Evolutionary conservation across 768 basidiomycete species (phyloP).

Genomic region (Tephrocybe sp.): DNA sequence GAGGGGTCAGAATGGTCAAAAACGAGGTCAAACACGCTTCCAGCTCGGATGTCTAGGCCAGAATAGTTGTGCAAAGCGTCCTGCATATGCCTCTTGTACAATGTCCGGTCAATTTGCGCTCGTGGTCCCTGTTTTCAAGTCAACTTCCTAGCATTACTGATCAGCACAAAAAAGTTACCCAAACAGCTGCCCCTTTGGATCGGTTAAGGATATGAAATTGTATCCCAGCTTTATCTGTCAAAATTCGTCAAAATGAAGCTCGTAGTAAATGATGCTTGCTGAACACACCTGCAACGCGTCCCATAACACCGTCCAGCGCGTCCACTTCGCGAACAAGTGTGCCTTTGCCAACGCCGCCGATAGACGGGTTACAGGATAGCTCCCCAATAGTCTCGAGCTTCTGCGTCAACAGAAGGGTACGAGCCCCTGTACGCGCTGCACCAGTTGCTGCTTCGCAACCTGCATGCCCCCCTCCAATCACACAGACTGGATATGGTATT

Average conservation of each 20-base stretch:
- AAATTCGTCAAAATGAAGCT: neutral
- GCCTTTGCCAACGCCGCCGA: slow-evolving; percentile 92
- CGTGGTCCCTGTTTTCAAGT: slow-evolving; percentile 67
- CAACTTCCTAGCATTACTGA: neutral
- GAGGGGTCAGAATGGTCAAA: slow-evolving; percentile 48
- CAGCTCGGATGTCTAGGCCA: slow-evolving; percentile 67
- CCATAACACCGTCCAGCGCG: slow-evolving; percentile 87
- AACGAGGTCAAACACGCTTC: slow-evolving; percentile 78
- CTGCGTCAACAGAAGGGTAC: slow-evolving; percentile 81
- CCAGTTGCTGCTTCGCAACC: slow-evolving; percentile 92
- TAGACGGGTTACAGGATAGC: slow-evolving; percentile 89
- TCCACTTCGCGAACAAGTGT: slow-evolving; percentile 91
- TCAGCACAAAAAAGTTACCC: slow-evolving; percentile 50
- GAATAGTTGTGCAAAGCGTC: slow-evolving; percentile 61
- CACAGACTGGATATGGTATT: slow-evolving; percentile 52
- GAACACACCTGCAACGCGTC: slow-evolving; percentile 69
- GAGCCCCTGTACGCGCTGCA: slow-evolving; percentile 79
- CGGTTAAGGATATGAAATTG: slow-evolving; percentile 86
- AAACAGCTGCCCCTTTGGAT: slow-evolving; percentile 87
- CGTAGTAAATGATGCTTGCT: neutral
- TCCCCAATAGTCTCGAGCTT: slow-evolving; percentile 77
- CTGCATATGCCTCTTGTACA: slow-evolving; percentile 88
- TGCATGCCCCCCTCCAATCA: slow-evolving; percentile 92
- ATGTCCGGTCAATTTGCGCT: slow-evolving; percentile 83
- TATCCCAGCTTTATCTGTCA: slow-evolving; percentile 80